Base-by-base conservation (phyloP, 176 grass and related monocot species). In the Zea luxurians region DNA sequence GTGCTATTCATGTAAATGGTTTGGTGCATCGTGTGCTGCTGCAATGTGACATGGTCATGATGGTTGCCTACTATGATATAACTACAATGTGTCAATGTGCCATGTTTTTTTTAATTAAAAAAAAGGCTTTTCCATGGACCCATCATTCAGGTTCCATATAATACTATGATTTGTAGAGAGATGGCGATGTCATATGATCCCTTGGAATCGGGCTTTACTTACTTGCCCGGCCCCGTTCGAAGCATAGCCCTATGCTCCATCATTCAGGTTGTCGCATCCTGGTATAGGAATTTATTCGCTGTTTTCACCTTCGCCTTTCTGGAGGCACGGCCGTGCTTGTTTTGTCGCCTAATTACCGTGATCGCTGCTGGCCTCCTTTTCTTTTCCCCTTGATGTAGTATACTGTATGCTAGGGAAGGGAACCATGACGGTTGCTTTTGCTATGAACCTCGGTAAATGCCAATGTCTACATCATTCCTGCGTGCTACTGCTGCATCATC, bases 141-240 rank as follows among this genome's bases (percentile, higher is more conserved):
- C 80, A 90, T 86, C 83, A 80, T 86, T 86, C 83, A 80, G 42
- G 67, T 83, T 21, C 53, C 47, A 78, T 78, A 79, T 83, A 68
- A 74, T 78, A 65, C 71, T 68, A 53, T 57, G 35, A 59, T 71
- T 71, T 85, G 41, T 70, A 44, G 78, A 72, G 63, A 45, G 27
- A 52, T 69, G 78, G 79, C 72, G 46, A 73, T 85, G 16, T 64
- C 54, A 71, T 87, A 73, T 86, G 75, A 82, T 75, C 81, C 86
- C 91, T 77, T 85, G 41, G 75, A 93, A 88, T 90, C 82, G 86
- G 85, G 85, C 88, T 93, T 88, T 93, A 76, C 83, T 61, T 53
- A 74, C 82, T 55, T 90, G 80, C 78, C 91, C 83, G n/a, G n/a
- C n/a, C n/a, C n/a, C 76, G 72, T 68, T 84, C 60, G 77, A 88